Evolutionary conservation across 148 eudicot genomes (phyloP).

Genomic region (Vaccinium darrowii): DNA sequence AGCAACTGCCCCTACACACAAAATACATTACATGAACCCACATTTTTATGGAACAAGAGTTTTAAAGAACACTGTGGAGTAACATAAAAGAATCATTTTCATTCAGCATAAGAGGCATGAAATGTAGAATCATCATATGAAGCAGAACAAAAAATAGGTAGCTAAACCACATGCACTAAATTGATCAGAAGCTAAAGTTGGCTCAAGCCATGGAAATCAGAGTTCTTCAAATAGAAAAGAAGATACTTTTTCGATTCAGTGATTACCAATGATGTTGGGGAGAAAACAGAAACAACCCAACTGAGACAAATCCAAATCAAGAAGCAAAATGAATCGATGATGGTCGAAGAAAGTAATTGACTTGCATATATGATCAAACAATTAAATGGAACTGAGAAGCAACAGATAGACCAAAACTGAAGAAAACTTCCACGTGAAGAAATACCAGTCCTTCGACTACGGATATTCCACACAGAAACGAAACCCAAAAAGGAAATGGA

Average conservation of each 20-base stretch:
- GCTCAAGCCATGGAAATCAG: not conserved
- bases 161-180: not conserved
- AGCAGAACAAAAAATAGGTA: not conserved
- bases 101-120: no score
- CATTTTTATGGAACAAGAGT: no score
- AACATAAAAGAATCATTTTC: no score
- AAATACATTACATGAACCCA: no score
- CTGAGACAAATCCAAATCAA: not conserved
- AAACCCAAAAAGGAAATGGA: slow-evolving; percentile 17
- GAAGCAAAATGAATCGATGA: not conserved
- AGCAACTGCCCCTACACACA: no score
- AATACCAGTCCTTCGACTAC: slow-evolving; percentile 30
- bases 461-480: slow-evolving; percentile 36
- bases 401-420: slow-evolving; percentile 12
- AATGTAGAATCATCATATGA: not conserved
- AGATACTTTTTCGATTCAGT: not conserved
- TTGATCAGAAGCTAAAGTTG: not conserved
- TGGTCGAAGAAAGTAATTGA: not conserved
- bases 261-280: not conserved
- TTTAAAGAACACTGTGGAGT: no score
- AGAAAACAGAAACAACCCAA: not conserved
- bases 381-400: slow-evolving; percentile 18
- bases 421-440: slow-evolving; percentile 28
- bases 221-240: not conserved
- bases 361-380: slow-evolving; percentile 11